Conservation (phyloP, 2,329 filamentous ascomycete genomes). For the Colletotrichum caudatum region DNA sequence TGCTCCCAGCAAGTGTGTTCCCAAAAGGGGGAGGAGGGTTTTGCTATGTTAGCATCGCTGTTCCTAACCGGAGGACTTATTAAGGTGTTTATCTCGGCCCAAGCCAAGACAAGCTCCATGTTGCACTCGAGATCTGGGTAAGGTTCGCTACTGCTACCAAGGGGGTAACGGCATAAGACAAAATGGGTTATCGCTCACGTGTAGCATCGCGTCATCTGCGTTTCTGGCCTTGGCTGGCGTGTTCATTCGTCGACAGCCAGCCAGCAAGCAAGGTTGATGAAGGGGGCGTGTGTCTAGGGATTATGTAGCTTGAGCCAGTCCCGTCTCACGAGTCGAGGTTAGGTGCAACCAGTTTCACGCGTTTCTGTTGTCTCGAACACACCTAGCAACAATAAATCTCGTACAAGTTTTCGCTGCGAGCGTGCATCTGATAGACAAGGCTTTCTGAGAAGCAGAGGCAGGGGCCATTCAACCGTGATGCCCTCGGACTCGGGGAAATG, state of each 20-base stretch:
- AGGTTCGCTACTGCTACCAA: constrained; percentile 22
- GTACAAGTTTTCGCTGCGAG: neutral
- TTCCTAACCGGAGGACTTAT: neutral
- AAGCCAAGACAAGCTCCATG: constrained; percentile 22
- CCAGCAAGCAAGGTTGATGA: neutral
- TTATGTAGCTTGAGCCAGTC: neutral
- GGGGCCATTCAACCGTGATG: neutral
- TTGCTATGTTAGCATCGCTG: neutral
- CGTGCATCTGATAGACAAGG: neutral
- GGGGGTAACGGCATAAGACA: constrained; percentile 15
- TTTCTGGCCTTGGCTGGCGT: constrained; percentile 26
- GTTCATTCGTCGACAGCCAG: neutral
- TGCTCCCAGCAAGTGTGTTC: neutral
- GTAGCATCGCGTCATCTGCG: constrained; percentile 19
- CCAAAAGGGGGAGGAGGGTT: no score
- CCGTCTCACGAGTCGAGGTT: neutral
- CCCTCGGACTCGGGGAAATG: neutral
- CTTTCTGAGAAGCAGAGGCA: neutral
- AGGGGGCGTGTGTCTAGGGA: neutral
- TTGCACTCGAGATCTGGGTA: constrained; percentile 22
- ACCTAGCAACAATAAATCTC: neutral
- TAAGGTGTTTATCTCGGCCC: neutral
- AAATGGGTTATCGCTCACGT: neutral
- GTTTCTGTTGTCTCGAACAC: neutral
- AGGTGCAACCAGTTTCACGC: neutral